Evolutionary conservation across 83 land plant species (phyloP).

Genomic region (Picea abies): DNA sequence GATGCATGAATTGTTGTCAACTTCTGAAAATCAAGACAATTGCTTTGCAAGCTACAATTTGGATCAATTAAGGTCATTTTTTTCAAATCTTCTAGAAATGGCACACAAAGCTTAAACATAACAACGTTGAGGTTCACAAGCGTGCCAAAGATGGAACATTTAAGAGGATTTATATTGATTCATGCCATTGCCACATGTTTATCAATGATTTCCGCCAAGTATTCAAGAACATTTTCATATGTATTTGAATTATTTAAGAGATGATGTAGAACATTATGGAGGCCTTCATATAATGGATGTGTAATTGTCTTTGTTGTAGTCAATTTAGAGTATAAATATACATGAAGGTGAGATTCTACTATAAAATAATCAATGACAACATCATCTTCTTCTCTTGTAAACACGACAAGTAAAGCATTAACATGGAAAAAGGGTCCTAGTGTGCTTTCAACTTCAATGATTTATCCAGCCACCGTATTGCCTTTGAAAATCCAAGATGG

Average conservation of each 20-base stretch:
- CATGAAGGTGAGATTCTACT: slow-evolving; percentile 58
- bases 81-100: slow-evolving; percentile 77
- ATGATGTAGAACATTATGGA: slow-evolving; percentile 59
- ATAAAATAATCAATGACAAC: slow-evolving; percentile 19
- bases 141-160: slow-evolving; percentile 81
- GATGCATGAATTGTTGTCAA: slow-evolving; percentile 93
- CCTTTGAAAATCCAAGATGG: slow-evolving; percentile 12
- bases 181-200: slow-evolving; percentile 74
- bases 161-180: slow-evolving; percentile 82
- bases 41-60: slow-evolving; percentile 59
- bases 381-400: slow-evolving; percentile 72
- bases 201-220: slow-evolving; percentile 76
- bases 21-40: slow-evolving; percentile 74
- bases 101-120: slow-evolving; percentile 94
- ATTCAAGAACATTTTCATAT: slow-evolving; percentile 71
- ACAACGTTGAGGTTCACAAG: slow-evolving; percentile 91
- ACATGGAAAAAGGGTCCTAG: slow-evolving; percentile 94
- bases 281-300: slow-evolving; percentile 83
- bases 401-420: slow-evolving; percentile 85
- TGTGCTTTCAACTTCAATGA: slow-evolving; percentile 74
- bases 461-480: slow-evolving; percentile 69
- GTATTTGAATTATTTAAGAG: slow-evolving; percentile 70
- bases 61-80: slow-evolving; percentile 87
- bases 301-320: slow-evolving; percentile 78
- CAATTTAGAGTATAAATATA: slow-evolving; percentile 78